Evolutionary conservation across 352 stramenopile species (phyloP).

Genomic region (Pythium aphanidermatum): DNA sequence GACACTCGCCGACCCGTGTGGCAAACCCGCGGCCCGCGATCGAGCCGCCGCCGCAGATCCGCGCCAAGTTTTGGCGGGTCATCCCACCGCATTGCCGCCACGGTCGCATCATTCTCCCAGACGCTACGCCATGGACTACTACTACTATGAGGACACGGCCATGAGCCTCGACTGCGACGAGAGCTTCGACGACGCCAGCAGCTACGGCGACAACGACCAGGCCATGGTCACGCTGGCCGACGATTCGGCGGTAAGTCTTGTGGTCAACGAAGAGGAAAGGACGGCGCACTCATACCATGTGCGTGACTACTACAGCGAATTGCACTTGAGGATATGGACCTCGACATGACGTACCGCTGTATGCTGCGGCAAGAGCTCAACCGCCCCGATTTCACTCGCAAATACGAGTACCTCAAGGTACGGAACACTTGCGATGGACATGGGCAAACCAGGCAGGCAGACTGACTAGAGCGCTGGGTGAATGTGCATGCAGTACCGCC

Average conservation of each 20-base stretch:
- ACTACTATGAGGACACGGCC: conserved; percentile 13
- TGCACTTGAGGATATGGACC: conserved; percentile 68
- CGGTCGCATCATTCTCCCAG: too few relatives aligned
- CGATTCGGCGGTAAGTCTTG: conserved; percentile 27
- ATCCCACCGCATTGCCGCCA: too few relatives aligned
- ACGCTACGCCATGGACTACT: conserved; percentile 30
- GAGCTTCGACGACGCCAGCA: conserved; percentile 62
- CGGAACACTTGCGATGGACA: not conserved
- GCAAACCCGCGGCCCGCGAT: too few relatives aligned
- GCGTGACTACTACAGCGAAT: conserved; percentile 60
- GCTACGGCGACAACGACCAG: conserved; percentile 33
- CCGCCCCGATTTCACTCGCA: conserved; percentile 59
- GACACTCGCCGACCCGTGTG: not conserved
- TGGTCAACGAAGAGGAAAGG: too few relatives aligned
- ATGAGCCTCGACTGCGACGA: conserved; percentile 70
- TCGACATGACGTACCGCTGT: conserved; percentile 58
- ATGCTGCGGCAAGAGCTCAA: conserved; percentile 73
- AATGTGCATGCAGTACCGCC: conserved; percentile 39
- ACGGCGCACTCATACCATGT: too few relatives aligned
- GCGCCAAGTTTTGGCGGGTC: too few relatives aligned
- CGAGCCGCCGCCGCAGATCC: too few relatives aligned
- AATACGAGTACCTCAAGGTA: conserved; percentile 78
- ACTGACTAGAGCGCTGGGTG: too few relatives aligned
- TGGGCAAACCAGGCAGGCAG: too few relatives aligned
- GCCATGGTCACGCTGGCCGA: conserved; percentile 18